A percentile compares a stretch with the other conserved stretches of the same genome.
Evolutionary conservation across 2,329 filamentous ascomycete species (phyloP).

Genomic region (Pseudogymnoascus sp.): DNA sequence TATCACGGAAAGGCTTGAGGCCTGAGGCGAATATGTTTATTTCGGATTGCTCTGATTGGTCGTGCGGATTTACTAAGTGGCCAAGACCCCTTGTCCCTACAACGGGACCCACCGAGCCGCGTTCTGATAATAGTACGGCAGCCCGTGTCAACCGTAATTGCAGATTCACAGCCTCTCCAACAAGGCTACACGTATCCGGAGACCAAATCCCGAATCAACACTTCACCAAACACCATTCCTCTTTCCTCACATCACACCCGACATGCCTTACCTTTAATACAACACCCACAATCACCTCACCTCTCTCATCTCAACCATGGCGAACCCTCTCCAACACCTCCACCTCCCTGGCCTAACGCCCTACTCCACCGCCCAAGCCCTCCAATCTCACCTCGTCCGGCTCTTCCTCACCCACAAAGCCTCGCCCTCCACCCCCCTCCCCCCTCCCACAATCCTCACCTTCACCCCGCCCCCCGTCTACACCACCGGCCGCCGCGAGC

Average conservation of each 20-base stretch:
- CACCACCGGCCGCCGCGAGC: constrained; percentile 78
- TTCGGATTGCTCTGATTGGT: neutral
- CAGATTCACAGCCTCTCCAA: neutral
- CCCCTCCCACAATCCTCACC: too few relatives aligned
- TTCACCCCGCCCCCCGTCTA: too few relatives aligned
- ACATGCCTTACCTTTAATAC: neutral
- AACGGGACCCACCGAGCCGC: neutral
- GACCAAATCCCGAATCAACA: neutral
- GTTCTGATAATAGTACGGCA: neutral
- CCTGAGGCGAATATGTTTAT: neutral
- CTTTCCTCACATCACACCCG: neutral
- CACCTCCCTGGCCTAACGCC: constrained; percentile 45
- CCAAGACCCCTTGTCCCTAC: neutral
- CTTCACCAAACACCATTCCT: neutral
- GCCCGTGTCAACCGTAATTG: neutral
- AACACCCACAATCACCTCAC: neutral
- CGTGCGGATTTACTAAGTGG: neutral
- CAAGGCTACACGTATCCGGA: neutral
- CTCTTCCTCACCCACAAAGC: constrained; percentile 52
- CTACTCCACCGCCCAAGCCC: constrained; percentile 43
- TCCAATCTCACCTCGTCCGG: constrained; percentile 49
- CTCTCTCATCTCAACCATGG: neutral
- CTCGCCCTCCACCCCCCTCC: constrained; percentile 33
- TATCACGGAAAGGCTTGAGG: neutral
- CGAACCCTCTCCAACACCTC: constrained; percentile 45